Evolutionary conservation across 148 eudicot species (phyloP).

Genomic region (Bassia scoparia): DNA sequence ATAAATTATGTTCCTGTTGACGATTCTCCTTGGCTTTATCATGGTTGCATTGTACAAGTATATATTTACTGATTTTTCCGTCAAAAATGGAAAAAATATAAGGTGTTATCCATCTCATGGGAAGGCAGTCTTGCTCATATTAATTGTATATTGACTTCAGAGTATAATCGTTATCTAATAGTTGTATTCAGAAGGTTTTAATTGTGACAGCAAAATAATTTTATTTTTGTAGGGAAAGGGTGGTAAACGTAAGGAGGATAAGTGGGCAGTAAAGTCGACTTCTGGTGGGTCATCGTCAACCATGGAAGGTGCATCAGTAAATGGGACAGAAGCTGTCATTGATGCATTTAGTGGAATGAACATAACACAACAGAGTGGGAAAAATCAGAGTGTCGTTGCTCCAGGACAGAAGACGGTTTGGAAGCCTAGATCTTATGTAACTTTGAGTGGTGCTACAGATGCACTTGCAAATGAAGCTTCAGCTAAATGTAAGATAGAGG

Average conservation of each 20-base stretch:
- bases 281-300: conserved; percentile 34
- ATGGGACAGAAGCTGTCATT: conserved; percentile 27
- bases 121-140: not conserved
- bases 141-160: not conserved
- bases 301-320: conserved; percentile 20
- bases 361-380: conserved; percentile 36
- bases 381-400: conserved; percentile 23
- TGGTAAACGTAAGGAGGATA: conserved; percentile 32
- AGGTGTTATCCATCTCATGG: not conserved
- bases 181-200: not conserved
- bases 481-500: conserved; percentile 19
- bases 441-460: conserved; percentile 34
- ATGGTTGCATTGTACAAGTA: not conserved
- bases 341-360: conserved; percentile 26
- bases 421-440: conserved; percentile 60
- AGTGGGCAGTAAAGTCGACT: conserved; percentile 51
- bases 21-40: not conserved
- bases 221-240: conserved; percentile 37
- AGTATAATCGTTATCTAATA: not conserved
- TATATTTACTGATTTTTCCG: not conserved
- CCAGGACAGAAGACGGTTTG: conserved; percentile 42
- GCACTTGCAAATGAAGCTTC: conserved; percentile 28
- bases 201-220: not conserved
- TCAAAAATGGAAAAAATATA: not conserved
- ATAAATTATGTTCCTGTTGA: not conserved